Conservation (phyloP, 805 yeast species). For the Lipomyces sp. region DNA sequence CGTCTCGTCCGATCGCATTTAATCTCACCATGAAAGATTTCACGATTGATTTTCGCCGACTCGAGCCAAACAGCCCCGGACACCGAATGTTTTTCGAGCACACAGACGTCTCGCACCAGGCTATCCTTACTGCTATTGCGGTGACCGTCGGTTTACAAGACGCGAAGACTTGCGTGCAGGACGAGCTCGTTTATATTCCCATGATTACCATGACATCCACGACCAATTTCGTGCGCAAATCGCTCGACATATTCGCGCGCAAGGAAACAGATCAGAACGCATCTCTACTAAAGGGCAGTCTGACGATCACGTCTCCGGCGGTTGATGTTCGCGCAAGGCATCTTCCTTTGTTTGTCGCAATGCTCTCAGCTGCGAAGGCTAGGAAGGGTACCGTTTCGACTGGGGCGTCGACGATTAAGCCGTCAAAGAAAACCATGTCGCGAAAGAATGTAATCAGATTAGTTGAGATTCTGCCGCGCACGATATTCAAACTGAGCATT, state of each 20-base stretch:
- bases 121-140: constrained; percentile 38
- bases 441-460: background rate
- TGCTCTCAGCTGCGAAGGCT: constrained; percentile 1
- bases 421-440: background rate
- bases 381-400: background rate
- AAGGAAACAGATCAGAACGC: constrained; percentile 31
- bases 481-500: constrained; percentile 33
- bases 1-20: constrained; percentile 7
- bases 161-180: constrained; percentile 32
- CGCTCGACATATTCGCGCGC: constrained; percentile 36
- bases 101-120: constrained; percentile 43
- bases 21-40: constrained; percentile 36
- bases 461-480: constrained; percentile 30
- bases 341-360: constrained; percentile 36
- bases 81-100: constrained; percentile 39
- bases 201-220: constrained; percentile 38
- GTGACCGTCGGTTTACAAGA: constrained; percentile 38
- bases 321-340: constrained; percentile 40
- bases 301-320: constrained; percentile 40
- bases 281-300: constrained; percentile 34
- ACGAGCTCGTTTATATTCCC: constrained; percentile 42
- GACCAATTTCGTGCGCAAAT: constrained; percentile 39
- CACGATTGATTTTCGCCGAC: constrained; percentile 39
- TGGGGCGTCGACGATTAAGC: background rate
- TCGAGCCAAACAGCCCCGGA: constrained; percentile 42